Conservation (phyloP, 495 filamentous ascomycete genomes). For the Hyaloscypha variabilis region DNA sequence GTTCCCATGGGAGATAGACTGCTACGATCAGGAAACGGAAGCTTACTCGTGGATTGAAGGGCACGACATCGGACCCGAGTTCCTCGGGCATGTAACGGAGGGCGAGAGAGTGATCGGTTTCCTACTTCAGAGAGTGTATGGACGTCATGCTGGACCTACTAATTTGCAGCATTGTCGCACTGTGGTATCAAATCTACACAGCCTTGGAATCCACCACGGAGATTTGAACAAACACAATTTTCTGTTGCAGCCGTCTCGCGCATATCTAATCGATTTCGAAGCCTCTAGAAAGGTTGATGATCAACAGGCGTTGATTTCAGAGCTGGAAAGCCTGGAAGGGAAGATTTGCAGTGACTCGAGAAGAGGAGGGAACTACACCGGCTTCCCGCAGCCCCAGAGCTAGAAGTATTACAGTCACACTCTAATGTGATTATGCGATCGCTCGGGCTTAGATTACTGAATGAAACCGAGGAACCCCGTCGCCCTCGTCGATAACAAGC, state of each 20-base stretch:
- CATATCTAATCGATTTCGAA: not conserved
- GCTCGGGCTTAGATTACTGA: not conserved
- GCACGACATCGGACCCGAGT: conserved; percentile 36
- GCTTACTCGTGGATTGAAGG: conserved; percentile 39
- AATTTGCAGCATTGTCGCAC: conserved; percentile 39
- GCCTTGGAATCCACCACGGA: conserved; percentile 42
- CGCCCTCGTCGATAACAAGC: conserved; percentile 4
- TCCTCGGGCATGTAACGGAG: conserved; percentile 47
- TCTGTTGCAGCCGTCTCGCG: conserved; percentile 31
- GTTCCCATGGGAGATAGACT: conserved; percentile 33
- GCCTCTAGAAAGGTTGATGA: not conserved
- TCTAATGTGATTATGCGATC: too few species aligned
- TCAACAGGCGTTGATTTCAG: not conserved
- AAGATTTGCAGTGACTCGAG: too few species aligned
- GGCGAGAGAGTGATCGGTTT: conserved; percentile 48
- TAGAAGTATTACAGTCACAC: too few species aligned
- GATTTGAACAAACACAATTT: conserved; percentile 51
- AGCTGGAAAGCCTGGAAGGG: not conserved
- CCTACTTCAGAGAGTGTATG: conserved; percentile 40
- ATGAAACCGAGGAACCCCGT: not conserved
- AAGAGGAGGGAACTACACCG: too few species aligned
- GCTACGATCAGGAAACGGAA: conserved; percentile 37
- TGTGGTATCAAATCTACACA: conserved; percentile 38
- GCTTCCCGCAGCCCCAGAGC: too few species aligned
- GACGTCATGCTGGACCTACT: conserved; percentile 33